Evolutionary conservation across 2,329 filamentous ascomycete species (phyloP), one percentile per base, ranked within the genome.

Genomic region (Cercospora zeina): DNA sequence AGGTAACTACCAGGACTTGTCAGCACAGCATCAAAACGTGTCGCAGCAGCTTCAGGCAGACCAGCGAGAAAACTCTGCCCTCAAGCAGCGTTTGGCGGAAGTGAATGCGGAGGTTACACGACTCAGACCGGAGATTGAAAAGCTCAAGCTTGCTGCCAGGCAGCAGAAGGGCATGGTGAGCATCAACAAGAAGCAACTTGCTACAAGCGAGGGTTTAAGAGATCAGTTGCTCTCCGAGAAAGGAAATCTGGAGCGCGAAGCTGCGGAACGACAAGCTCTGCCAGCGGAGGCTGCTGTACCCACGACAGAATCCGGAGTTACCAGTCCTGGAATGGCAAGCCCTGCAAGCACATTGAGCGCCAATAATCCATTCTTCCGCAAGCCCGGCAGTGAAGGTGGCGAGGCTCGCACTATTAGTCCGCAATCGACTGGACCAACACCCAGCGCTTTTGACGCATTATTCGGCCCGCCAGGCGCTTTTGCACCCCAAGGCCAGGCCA

Each of bases 161-260:
- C 95, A 97, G 76, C 93, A 97, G 73, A 97, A 96, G 79, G 95
- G 95, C 16, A 82, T 97, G 67, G 93, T 96, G 31, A 93, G 95
- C 47, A 99, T 99, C 79, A 97, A 97, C 79, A 97, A 96, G 82
- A 99, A 99, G 80, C 95, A 99, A 78, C 81, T 97, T 63, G 86
- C 89, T 36, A 97, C 93, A 0, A 91, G 89, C 61, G 95, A 99
- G 76, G 85, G 85, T 53, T 93, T 97, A 75, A 86, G 90, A 33
- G 93, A 97, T 64, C 93, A 91, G 80, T 81, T 96, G 39, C 93
- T 92, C 79, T 80, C 81, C 1, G 93, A 97, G 75, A 88, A 89
- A 49, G 87, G 87, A 62, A 87, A 86, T 56, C 83, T 88, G 86
- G 61, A 93, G 88, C 74, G 81, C 79, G 71, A 71, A 47, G 69